A percentile compares a stretch with the other conserved stretches of the same genome.
Conservation (phyloP, 2,329 filamentous ascomycete genomes). For the Penicillium nordicum region DNA sequence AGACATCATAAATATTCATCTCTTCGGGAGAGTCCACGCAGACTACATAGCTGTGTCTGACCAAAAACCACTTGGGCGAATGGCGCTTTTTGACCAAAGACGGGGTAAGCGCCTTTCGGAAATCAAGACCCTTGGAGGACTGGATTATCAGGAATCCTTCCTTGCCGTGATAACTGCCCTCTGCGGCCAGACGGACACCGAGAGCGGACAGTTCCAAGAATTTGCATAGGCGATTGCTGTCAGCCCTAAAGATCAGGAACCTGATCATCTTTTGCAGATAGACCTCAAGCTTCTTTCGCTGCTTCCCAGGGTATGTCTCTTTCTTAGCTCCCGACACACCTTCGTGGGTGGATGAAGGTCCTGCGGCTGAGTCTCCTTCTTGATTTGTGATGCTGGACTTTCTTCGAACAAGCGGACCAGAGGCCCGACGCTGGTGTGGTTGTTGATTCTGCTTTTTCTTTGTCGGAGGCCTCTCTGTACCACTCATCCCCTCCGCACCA, state of each 20-base stretch:
- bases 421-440: slow-evolving; percentile 45
- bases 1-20: slow-evolving; percentile 98
- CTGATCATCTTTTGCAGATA: slow-evolving; percentile 93
- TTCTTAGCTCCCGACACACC: slow-evolving; percentile 42
- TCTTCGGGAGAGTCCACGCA: slow-evolving; percentile 98
- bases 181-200: slow-evolving; percentile 86
- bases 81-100: slow-evolving; percentile 76
- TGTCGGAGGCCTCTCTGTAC: slow-evolving; percentile 58
- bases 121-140: slow-evolving; percentile 83
- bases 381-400: slow-evolving; percentile 53
- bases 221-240: slow-evolving; percentile 92
- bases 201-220: slow-evolving; percentile 93
- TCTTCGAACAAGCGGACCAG: slow-evolving; percentile 56
- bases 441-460: slow-evolving; percentile 43
- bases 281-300: slow-evolving; percentile 79
- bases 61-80: slow-evolving; percentile 93
- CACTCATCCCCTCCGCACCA: slow-evolving; percentile 64
- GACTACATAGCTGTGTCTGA: slow-evolving; percentile 95
- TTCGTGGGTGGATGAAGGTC: slow-evolving; percentile 30
- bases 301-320: slow-evolving; percentile 70
- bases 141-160: slow-evolving; percentile 92
- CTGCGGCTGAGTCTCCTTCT: slow-evolving; percentile 40
- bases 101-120: slow-evolving; percentile 74
- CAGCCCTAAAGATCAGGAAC: slow-evolving; percentile 93
- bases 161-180: slow-evolving; percentile 96